Percentiles rank a stretch among this genome's conserved stretches.
phyloP scores from a whole-genome alignment of 441 rosid genomes.

The Aquilaria agallochum region DNA sequence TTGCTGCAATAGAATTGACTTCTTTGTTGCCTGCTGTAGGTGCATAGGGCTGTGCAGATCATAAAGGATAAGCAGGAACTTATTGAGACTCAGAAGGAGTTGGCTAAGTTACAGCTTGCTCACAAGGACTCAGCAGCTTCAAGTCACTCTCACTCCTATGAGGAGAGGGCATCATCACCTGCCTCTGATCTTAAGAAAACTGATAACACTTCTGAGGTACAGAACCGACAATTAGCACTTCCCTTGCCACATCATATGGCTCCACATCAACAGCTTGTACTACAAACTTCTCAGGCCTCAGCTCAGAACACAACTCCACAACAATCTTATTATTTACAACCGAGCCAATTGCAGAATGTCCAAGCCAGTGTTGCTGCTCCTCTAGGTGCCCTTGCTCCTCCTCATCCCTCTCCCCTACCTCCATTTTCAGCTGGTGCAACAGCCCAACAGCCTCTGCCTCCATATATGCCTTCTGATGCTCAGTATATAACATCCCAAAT shows the following conservation, averaged over 20 bases:
- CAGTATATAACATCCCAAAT: constrained; percentile 54
- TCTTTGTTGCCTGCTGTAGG: constrained; percentile 36
- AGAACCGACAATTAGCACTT: constrained; percentile 73
- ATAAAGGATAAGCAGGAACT: constrained; percentile 91
- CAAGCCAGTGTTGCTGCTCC: constrained; percentile 22
- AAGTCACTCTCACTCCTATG: constrained; percentile 53
- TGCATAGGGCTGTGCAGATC: constrained; percentile 87
- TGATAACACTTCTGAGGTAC: constrained; percentile 47
- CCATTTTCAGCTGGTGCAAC: constrained; percentile 14
- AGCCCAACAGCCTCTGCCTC: constrained; percentile 31
- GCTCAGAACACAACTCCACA: constrained; percentile 45
- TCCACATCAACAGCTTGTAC: constrained; percentile 50
- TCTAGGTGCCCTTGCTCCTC: constrained; percentile 24
- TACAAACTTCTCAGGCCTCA: constrained; percentile 36
- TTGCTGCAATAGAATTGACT: not conserved
- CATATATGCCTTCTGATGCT: constrained; percentile 37
- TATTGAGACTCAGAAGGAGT: constrained; percentile 80
- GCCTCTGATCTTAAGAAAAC: constrained; percentile 44
- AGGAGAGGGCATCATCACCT: constrained; percentile 55
- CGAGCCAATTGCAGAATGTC: constrained; percentile 37
- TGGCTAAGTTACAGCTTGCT: constrained; percentile 77
- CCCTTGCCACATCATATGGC: constrained; percentile 72
- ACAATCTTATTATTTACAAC: constrained; percentile 59
- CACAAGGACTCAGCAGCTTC: constrained; percentile 64
- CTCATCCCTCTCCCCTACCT: constrained; percentile 17